phyloP scores from a whole-genome alignment of 805 yeast species.

The Isabelozyma heimii region DNA sequence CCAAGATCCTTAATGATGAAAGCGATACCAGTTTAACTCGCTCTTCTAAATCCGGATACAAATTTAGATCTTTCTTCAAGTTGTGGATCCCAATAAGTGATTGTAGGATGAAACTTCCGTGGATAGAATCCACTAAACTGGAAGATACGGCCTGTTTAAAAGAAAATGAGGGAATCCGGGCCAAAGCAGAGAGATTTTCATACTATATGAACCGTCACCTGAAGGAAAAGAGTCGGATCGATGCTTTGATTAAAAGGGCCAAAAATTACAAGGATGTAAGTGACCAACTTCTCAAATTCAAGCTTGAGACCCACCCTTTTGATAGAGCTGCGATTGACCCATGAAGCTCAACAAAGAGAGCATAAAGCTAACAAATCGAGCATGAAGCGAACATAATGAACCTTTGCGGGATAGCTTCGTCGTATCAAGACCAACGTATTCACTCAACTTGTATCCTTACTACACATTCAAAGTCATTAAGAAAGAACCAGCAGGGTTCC shows the following conservation, averaged over 20 bases:
- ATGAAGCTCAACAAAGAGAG: not conserved
- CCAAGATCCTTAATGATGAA: not conserved
- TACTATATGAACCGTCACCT: not conserved
- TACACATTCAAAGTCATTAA: too few relatives aligned
- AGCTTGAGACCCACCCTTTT: not conserved
- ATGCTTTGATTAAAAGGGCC: not conserved
- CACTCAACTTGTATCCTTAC: too few relatives aligned
- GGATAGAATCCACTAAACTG: constrained; percentile 2
- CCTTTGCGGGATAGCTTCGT: too few relatives aligned
- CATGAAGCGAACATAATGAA: too few relatives aligned
- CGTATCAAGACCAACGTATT: too few relatives aligned
- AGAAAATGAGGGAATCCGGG: not conserved
- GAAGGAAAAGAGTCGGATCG: not conserved
- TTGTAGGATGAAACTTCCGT: constrained; percentile 6
- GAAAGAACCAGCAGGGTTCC: too few relatives aligned
- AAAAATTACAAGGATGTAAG: not conserved
- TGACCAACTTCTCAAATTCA: not conserved
- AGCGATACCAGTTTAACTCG: constrained; percentile 1
- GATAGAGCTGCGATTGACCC: not conserved
- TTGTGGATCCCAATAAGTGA: constrained; percentile 7
- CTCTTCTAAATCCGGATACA: constrained; percentile 1
- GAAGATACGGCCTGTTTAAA: constrained; percentile 10
- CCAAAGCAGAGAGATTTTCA: not conserved
- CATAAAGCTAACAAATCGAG: not conserved
- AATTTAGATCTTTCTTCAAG: constrained; percentile 6